Evolutionary conservation across 2,329 filamentous ascomycete species (phyloP).

Genomic region (Ceratocystis cubensis): DNA sequence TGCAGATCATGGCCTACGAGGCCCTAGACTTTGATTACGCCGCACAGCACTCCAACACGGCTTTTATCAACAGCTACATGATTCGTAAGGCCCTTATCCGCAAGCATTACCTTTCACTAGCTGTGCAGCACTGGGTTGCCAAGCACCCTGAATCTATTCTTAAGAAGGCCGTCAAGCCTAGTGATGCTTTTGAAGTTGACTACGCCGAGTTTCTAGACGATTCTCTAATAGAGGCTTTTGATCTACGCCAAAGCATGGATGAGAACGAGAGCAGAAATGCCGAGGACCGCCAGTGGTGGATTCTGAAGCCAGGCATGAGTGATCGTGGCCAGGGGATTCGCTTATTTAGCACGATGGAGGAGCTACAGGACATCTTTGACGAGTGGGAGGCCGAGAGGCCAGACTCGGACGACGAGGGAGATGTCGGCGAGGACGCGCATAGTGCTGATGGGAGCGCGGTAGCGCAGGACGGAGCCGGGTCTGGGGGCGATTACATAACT

Average conservation of each 20-base stretch:
- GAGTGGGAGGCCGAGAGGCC: slow-evolving; percentile 65
- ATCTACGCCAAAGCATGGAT: slow-evolving; percentile 65
- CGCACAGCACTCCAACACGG: slow-evolving; percentile 46
- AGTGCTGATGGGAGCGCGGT: background rate
- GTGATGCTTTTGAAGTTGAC: slow-evolving; percentile 84
- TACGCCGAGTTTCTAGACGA: slow-evolving; percentile 96
- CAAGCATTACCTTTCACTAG: slow-evolving; percentile 84
- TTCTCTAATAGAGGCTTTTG: slow-evolving; percentile 77
- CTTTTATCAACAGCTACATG: slow-evolving; percentile 76
- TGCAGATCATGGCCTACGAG: slow-evolving; percentile 84
- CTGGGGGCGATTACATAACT: slow-evolving; percentile 48
- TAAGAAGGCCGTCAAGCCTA: slow-evolving; percentile 57
- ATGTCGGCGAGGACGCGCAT: slow-evolving; percentile 25
- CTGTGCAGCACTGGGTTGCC: slow-evolving; percentile 69
- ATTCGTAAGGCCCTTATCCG: slow-evolving; percentile 93
- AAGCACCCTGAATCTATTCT: slow-evolving; percentile 68
- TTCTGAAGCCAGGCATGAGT: slow-evolving; percentile 94
- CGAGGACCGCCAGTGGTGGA: slow-evolving; percentile 73
- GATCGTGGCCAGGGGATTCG: slow-evolving; percentile 88
- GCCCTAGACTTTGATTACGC: slow-evolving; percentile 71
- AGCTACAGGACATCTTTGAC: slow-evolving; percentile 80
- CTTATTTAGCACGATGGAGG: slow-evolving; percentile 72
- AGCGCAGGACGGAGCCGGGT: slow-evolving; percentile 26
- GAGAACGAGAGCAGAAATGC: slow-evolving; percentile 39
- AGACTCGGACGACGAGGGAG: slow-evolving; percentile 52